phyloP scores from a whole-genome alignment of 139 green algal genomes.

The Closterium sp. region DNA sequence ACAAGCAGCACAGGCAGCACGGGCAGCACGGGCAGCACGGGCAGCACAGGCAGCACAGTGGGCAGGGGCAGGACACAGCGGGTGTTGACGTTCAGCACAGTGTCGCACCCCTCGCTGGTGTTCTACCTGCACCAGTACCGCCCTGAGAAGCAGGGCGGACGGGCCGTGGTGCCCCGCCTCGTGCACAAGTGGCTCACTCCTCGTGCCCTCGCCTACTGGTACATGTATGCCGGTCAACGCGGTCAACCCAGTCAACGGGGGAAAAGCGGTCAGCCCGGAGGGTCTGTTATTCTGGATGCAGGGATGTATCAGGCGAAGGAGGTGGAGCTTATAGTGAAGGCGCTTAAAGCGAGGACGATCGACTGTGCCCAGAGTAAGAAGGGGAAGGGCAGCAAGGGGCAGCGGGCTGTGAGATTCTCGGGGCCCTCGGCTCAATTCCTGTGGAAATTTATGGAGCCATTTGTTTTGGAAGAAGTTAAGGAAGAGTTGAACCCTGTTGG shows the following conservation, averaged over 20 bases:
- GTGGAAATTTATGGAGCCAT: constrained; percentile 32
- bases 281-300: constrained; percentile 18
- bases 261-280: neutral
- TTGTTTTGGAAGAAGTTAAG: constrained; percentile 9
- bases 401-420: constrained; percentile 13
- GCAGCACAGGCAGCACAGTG: too few relatives aligned
- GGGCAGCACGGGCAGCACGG: too few relatives aligned
- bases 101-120: constrained; percentile 10
- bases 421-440: constrained; percentile 13
- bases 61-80: too few relatives aligned
- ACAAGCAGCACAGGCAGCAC: too few relatives aligned
- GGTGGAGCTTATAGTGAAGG: constrained; percentile 15
- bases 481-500: neutral
- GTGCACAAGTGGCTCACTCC: constrained; percentile 26
- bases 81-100: constrained; percentile 1
- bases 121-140: constrained; percentile 32
- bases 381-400: neutral
- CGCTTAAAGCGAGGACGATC: constrained; percentile 23
- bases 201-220: constrained; percentile 32
- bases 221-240: constrained; percentile 16
- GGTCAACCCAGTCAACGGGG: neutral
- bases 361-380: constrained; percentile 18
- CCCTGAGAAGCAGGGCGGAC: neutral
- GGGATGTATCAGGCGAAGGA: constrained; percentile 16
- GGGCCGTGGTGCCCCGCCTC: neutral